Base-by-base conservation (phyloP, 305 asterid genomes). In the Fraxinus floribunda region DNA sequence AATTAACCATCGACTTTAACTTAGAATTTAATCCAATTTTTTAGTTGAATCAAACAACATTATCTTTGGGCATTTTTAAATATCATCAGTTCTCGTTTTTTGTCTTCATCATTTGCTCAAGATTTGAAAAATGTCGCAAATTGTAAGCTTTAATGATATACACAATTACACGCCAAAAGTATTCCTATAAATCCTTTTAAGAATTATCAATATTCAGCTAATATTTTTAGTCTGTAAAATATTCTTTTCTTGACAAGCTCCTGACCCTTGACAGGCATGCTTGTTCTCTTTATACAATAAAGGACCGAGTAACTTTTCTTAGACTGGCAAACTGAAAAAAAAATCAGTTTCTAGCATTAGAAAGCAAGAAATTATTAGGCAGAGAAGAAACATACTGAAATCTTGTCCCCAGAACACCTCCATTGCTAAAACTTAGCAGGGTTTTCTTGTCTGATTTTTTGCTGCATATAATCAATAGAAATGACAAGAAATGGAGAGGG, bases 211-310 rank as follows among this genome's bases (percentile, higher is more conserved):
- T 64, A 64, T 9, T 66, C 74, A 66, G 74, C 74, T 26, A 9
- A 24, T 66, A 66, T 44, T 66, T 66, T 66, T 64, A 24, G 36
- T 66, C 18, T 11, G 32, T 22, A 75, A 41, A 30, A 72, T 81
- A 86, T 70, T 87, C 76, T 52, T 78, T 87, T 79, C 84, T 78
- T 77, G 57, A 82, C 88, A 82, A 62, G 86, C 82, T 62, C 41
- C 85, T 86, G 89, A 77, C 88, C 87, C 78, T 52, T 81, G 88
- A 84, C 88, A 89, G 88, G 86, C 90, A 86, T 84, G 86, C 85
- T 81, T 38, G 78, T 87, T 84, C 82, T 72, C 87, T 87, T 87
- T 89, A 77, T 75, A 79, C 83, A 78, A 26, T 35, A 66, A 66
- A 66, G 74, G 74, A 66, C 18, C 30, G 36, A 66, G 15, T 26